A percentile compares a stretch with the other conserved stretches of the same genome.
phyloP scores from a whole-genome alignment of 306 rosid genomes.

The Medicago ruthenica region DNA sequence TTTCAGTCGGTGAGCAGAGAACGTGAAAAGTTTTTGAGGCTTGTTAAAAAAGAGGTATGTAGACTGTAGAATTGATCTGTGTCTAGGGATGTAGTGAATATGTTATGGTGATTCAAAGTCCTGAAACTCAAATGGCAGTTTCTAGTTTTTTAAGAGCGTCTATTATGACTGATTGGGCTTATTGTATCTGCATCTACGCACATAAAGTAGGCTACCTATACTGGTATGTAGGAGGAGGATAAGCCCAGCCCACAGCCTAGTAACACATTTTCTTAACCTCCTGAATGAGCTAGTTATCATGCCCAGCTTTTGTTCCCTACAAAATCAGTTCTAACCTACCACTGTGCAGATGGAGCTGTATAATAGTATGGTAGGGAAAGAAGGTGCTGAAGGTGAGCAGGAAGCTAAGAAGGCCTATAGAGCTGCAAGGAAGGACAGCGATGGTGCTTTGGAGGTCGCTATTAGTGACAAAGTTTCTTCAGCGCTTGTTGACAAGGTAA shows the following conservation, averaged over 20 bases:
- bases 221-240: neutral
- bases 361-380: constrained; percentile 59
- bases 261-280: neutral
- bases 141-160: constrained; percentile 9
- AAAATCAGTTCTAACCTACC: constrained; percentile 35
- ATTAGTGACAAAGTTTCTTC: constrained; percentile 51
- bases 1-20: constrained; percentile 83
- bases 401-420: constrained; percentile 51
- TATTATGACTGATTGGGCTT: constrained; percentile 4
- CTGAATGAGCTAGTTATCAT: constrained; percentile 19
- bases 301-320: constrained; percentile 10
- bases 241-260: neutral
- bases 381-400: constrained; percentile 51
- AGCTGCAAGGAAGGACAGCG: constrained; percentile 58
- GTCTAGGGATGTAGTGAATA: constrained; percentile 5
- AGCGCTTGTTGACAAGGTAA: constrained; percentile 57
- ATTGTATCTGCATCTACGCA: neutral
- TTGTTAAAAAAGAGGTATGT: constrained; percentile 81
- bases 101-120: constrained; percentile 11
- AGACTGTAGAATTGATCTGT: constrained; percentile 4
- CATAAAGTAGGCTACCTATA: neutral
- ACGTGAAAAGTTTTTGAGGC: constrained; percentile 81
- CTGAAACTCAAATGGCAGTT: constrained; percentile 10
- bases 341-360: constrained; percentile 52
- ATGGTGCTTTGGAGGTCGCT: constrained; percentile 43